These are phyloP conservation scores for Begonia peltatifolia DNA, from an alignment of 306 rosid genomes.

Conservation along the genomic window DNA sequence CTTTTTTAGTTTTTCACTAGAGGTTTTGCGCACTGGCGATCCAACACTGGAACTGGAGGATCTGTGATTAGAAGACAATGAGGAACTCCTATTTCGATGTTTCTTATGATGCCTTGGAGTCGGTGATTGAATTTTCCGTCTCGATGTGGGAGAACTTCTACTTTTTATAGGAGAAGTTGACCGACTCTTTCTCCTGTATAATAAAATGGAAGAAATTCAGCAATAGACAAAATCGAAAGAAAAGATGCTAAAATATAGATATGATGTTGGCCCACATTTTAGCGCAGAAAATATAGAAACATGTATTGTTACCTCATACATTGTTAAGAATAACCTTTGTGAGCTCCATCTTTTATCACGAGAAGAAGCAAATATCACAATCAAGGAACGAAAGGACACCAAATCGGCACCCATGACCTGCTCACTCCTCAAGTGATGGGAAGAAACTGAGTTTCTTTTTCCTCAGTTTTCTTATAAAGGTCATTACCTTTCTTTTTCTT, in stretches of 20 bases:
- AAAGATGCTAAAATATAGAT: conserved; percentile 3
- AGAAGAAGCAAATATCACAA: conserved; percentile 87
- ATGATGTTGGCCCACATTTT: conserved; percentile 45
- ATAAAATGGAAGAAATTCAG: conserved; percentile 27
- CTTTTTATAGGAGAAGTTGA: conserved; percentile 21
- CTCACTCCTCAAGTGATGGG: conserved; percentile 60
- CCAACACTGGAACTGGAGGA: conserved; percentile 73
- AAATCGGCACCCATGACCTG: conserved; percentile 84
- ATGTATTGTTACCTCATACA: conserved; percentile 90
- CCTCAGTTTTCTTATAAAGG: conserved; percentile 28
- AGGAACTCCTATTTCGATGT: conserved; percentile 69
- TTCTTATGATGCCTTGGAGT: conserved; percentile 38
- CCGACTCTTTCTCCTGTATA: conserved; percentile 63
- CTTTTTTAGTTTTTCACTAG: conserved; percentile 59
- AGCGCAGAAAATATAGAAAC: conserved; percentile 40
- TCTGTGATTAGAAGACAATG: conserved; percentile 57
- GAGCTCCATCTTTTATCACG: conserved; percentile 96
- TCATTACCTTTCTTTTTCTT: conserved; percentile 5
- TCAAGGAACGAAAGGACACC: conserved; percentile 74
- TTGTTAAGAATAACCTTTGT: conserved; percentile 78
- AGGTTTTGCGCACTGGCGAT: conserved; percentile 56
- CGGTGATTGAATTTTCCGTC: conserved; percentile 63
- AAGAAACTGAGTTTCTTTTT: conserved; percentile 23
- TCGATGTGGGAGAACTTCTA: conserved; percentile 34
- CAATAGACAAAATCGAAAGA: conserved; percentile 14